A percentile compares a stretch with the other conserved stretches of the same genome.
Conservation (phyloP, 2,329 filamentous ascomycete species). For the Talaromyces sp. region DNA sequence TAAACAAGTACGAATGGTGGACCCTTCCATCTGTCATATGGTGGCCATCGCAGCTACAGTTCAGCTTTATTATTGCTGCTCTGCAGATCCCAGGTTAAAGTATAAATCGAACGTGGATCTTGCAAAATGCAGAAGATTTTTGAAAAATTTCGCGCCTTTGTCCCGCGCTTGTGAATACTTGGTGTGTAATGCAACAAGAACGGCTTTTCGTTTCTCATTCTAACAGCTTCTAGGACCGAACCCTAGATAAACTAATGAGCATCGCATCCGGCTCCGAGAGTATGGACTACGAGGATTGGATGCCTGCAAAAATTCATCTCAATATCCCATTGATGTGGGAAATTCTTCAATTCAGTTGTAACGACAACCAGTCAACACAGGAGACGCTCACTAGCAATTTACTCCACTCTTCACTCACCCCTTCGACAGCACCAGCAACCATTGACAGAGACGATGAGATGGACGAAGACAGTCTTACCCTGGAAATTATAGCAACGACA, state of each 20-base stretch:
- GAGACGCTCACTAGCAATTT: constrained; percentile 35
- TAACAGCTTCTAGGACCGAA: constrained; percentile 37
- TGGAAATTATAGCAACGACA: constrained; percentile 49
- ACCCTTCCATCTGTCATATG: constrained; percentile 49
- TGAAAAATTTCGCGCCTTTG: constrained; percentile 45
- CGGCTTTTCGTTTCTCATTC: not conserved
- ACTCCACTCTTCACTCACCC: constrained; percentile 37
- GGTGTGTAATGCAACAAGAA: constrained; percentile 26
- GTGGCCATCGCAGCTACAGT: constrained; percentile 51
- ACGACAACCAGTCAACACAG: constrained; percentile 24
- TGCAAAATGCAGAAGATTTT: constrained; percentile 46
- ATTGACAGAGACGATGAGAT: constrained; percentile 26
- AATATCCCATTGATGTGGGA: constrained; percentile 52
- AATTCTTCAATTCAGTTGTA: constrained; percentile 45
- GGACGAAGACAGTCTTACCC: constrained; percentile 30
- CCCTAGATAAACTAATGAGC: constrained; percentile 44
- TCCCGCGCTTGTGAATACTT: constrained; percentile 44
- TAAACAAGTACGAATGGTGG: constrained; percentile 45
- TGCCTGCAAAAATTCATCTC: constrained; percentile 49
- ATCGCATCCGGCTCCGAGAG: constrained; percentile 47
- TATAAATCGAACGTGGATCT: constrained; percentile 50
- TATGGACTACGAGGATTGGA: constrained; percentile 46
- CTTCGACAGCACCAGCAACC: constrained; percentile 15
- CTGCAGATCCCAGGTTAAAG: constrained; percentile 44
- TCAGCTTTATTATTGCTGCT: constrained; percentile 51